These are phyloP conservation scores for Alternaria ventricosa DNA, from an alignment of 2,329 filamentous ascomycete genomes.

Conservation along the genomic window DNA sequence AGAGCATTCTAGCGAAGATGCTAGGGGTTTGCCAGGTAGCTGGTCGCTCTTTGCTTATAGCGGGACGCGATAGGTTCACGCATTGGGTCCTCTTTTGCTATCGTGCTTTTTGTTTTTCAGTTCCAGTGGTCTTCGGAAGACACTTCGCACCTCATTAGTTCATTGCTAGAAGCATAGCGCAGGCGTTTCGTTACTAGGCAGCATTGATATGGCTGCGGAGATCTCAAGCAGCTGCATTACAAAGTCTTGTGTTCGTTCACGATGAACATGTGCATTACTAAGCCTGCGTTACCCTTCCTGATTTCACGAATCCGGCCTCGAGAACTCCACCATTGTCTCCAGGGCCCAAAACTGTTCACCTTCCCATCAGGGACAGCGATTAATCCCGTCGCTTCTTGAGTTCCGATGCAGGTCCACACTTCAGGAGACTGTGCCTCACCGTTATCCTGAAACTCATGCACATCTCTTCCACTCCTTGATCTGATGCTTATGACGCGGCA, in stretches of 20 bases:
- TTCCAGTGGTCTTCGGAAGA: not conserved
- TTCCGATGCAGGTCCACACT: not conserved
- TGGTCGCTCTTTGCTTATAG: not conserved
- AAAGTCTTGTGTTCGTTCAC: not conserved
- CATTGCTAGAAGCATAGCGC: not conserved
- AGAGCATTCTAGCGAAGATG: not conserved
- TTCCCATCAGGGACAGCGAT: not conserved
- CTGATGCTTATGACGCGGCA: not conserved
- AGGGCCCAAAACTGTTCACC: conserved; percentile 20
- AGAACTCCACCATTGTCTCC: conserved; percentile 34
- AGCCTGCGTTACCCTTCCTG: conserved; percentile 19
- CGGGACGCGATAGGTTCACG: not conserved
- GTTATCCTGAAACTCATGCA: not conserved
- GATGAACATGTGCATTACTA: not conserved
- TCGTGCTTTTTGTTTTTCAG: not conserved
- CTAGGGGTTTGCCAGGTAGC: not conserved
- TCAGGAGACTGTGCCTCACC: not conserved
- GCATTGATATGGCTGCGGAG: not conserved
- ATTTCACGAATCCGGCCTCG: conserved; percentile 23
- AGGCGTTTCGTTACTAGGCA: not conserved
- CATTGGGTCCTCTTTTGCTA: not conserved
- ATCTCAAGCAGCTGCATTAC: not conserved
- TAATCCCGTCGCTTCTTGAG: not conserved
- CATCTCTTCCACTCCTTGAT: not conserved
- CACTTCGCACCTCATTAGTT: not conserved